Base-by-base conservation (phyloP, 1,139 yeast species). In the Ogataea hybrid region DNA sequence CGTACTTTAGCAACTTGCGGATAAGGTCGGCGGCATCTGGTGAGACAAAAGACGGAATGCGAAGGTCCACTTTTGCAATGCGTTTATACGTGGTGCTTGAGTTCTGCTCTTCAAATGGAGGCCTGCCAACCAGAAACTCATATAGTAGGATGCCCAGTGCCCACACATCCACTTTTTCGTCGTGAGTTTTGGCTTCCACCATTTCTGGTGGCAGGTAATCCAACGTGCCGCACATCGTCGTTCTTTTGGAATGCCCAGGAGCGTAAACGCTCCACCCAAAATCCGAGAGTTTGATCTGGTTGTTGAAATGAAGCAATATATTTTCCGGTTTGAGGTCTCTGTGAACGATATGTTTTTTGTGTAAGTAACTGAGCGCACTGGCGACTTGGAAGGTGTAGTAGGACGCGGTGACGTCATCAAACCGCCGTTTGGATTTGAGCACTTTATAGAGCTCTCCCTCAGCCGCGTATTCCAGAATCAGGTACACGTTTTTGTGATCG, bases 141-240 rank as follows among this genome's bases (percentile, higher is more conserved):
- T 84, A 92, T 47, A 90, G 76, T 33, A 92, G 65, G 2, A 92
- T 81, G 0, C 98, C 98, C 43, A 92, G 68, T 0, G 97, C 88
- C 98, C 98, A 92, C 10, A 85, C 75, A 60, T 92, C 98, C 0
- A 88, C 96, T 35, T 73, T 70, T 43, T 73, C 74, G 56, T 86
- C 94, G 57, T 92, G 95, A 27, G 81, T 84, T 54, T 77, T 79
- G 2, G 86, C 81, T 52, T 84, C 95, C 11, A 92, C 87, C 87
- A 92, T 84, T 65, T 92, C 98, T 3, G 98, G 98, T 0, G 98
- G 95, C 15, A 92, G 65, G 57, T 92, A 92, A 62, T 92, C 98
- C 31, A 92, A 70, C 0, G 98, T 92, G 0, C 98, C 98, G 64
- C 98, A 92, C 67, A 92, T 77, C 0, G 98, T 92, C 15, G 80